phyloP scores from a whole-genome alignment of 176 grass and related monocot species.

The Carex kokanica region DNA sequence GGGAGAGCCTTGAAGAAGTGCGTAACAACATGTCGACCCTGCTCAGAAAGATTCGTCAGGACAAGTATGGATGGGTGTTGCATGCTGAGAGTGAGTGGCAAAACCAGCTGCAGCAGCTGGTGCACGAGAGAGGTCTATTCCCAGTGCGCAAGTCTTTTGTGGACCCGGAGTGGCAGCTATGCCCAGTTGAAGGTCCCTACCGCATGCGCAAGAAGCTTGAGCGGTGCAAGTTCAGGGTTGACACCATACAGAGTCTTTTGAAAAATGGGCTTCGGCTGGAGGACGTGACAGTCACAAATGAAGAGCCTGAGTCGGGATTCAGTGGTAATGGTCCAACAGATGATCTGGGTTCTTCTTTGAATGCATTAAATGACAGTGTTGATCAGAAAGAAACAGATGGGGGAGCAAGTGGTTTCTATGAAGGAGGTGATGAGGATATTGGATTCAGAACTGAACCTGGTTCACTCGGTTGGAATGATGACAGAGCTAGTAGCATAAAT shows the following conservation, averaged over 20 bases:
- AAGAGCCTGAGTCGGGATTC: constrained; percentile 49
- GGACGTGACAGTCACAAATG: constrained; percentile 40
- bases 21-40: constrained; percentile 93
- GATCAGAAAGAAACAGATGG: constrained; percentile 53
- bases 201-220: constrained; percentile 98
- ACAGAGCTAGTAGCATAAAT: constrained; percentile 65
- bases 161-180: constrained; percentile 78
- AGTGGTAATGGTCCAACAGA: constrained; percentile 59
- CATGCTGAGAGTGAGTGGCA: constrained; percentile 99
- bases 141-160: constrained; percentile 54
- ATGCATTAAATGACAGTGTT: constrained; percentile 60
- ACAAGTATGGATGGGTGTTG: constrained; percentile 98
- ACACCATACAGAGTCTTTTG: constrained; percentile 90
- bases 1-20: constrained; percentile 73
- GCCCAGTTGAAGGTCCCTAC: constrained; percentile 94
- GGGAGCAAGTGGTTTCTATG: constrained; percentile 55
- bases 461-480: constrained; percentile 78
- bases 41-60: constrained; percentile 87
- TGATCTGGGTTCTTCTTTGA: constrained; percentile 62
- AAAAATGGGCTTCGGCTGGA: constrained; percentile 46
- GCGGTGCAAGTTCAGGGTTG: constrained; percentile 75
- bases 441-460: constrained; percentile 59
- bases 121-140: constrained; percentile 96
- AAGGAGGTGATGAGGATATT: constrained; percentile 55
- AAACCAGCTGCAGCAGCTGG: constrained; percentile 83